Base-by-base conservation (phyloP, 2,329 filamentous ascomycete species). In the Aspergillus fischeri region DNA sequence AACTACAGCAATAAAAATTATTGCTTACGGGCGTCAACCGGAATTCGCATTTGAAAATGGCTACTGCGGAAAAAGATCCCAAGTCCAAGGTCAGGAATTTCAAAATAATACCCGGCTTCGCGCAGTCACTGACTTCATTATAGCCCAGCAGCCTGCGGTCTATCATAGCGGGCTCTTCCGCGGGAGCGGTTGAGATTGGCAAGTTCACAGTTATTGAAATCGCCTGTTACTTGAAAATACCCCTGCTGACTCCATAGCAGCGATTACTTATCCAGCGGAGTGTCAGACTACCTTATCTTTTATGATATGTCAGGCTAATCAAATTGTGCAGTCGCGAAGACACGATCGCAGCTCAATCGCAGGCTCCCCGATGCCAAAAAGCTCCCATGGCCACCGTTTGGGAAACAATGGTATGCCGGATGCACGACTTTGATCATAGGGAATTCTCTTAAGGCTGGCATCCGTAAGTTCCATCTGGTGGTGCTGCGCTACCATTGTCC, bases 401-500 rank as follows among this genome's bases (percentile, higher is more conserved):
- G 94, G 51, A 81, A 78, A 66, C 91, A 96, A 75, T 99, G 94
- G 94, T 99, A 99, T 75, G 93, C 94, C 11, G 94, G 94, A 41
- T 99, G 94, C 79, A 97, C 94, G 49, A 97, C 94, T 28, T 78
- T 97, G 72, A 96, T 99, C 58, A 91, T 97, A 65, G 94, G 94
- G 60, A 99, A 99, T 78, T 95, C 92, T 53, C 83, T 94, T 72
- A 99, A 99, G 80, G 94, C 94, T 41, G 94, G 92, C 58, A 95
- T 97, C 62, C 88, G 92, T 92, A 83, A 60, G 88, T 81, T 45
- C 28, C 3, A 24, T 7, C 35, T 11, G 17, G 20, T 27, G 21
- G 5, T 24, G 44, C 21, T 25, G 14, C 44, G 5, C 11, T 14
- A 14, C 21, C 21, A 24, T 38, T 38, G 32, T 51, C 21, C 27